Base-by-base conservation (phyloP, 1,284 basidiomycete genomes). In the Naganishia albida region DNA sequence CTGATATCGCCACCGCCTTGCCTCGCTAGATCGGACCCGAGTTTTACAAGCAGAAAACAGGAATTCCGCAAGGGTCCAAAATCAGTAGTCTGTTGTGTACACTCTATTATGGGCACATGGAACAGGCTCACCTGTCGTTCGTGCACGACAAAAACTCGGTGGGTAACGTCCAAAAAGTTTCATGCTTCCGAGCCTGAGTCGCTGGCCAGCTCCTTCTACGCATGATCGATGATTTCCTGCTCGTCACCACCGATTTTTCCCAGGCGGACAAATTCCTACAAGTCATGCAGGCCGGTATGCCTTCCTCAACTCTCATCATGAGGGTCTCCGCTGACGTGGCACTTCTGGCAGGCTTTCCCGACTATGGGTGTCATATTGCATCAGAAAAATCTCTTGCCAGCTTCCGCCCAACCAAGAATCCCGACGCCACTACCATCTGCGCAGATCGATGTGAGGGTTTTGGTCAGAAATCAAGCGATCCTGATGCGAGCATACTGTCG, bases 21-120 rank as follows among this genome's bases (percentile, higher is more conserved):
- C 10, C 6, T 34, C 10, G 34, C 13, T 42, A 54, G 90, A 91
- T 93, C 66, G 90, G 88, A 0, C 72, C 82, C 8, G 80, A 85
- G 46, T 90, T 90, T 74, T 94, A 89, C 74, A 85, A 89, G 2
- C 96, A 99, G 77, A 84, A 84, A 8, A 85, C 91, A 13, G 96
- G 96, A 0, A 98, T 99, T 34, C 93, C 96, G 0, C 96, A 99
- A 76, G 96, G 96, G 16, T 97, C 93, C 0, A 86, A 92, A 28
- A 80, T 99, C 30, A 96, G 93, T 6, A 86, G 90, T 1, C 74
- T 98, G 34, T 80, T 99, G 1, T 99, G 96, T 74, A 89, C 89
- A 1, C 89, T 93, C 77, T 96, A 93, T 77, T 98, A 98, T 69
- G 93, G 92, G 0, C 87, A 94, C 72, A 82, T 99, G 70, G 96